Evolutionary conservation across 495 filamentous ascomycete species (phyloP), one percentile per base, ranked within the genome.

Genomic region (Penicillium ochrochloron): DNA sequence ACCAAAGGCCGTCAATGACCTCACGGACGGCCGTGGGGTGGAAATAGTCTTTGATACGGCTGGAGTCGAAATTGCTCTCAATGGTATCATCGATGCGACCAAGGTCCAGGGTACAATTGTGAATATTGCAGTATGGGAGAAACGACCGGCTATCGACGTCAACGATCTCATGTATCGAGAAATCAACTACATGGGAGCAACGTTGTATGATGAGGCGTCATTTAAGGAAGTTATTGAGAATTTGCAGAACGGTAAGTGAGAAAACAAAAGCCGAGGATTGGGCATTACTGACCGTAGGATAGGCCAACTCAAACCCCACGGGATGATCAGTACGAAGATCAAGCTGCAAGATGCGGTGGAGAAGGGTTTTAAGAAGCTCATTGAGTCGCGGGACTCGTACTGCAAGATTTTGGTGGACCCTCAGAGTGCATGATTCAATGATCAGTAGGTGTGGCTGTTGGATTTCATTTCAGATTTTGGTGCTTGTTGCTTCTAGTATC

Each of bases 41-140:
- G 76, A 88, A 69, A 74, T 89, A 17, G 79, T 80, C 0, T 89
- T 84, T 67, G 86, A 89, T 61, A 80, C 80, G 17, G 85, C 87
- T 3, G 86, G 86, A 9, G 84, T 88, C 35, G 80, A 83, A 62
- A 70, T 68, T 9, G 84, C 77, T 6, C 72, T 90, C 3, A 77
- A 84, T 48, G 71, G 76, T 41, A 84, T 81, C 1, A 78, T 86
- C 37, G 69, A 77, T 42, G 77, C 84, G 0, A 71, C 83, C 37
- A 75, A 83, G 14, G 78, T 77, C 5, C 73, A 81, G 44, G 87
- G 87, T 5, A 87, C 85, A 0, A 77, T 88, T 31, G 81, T 89
- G 12, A 89, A 89, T 62, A 82, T 89, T 53, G 85, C 87, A 1
- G 79, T 89, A 29, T 89, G 86, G 86, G 86, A 87, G 68, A 83